Base-by-base conservation (phyloP, 2,329 filamentous ascomycete species). In the Rhexocercosporidium sp. region DNA sequence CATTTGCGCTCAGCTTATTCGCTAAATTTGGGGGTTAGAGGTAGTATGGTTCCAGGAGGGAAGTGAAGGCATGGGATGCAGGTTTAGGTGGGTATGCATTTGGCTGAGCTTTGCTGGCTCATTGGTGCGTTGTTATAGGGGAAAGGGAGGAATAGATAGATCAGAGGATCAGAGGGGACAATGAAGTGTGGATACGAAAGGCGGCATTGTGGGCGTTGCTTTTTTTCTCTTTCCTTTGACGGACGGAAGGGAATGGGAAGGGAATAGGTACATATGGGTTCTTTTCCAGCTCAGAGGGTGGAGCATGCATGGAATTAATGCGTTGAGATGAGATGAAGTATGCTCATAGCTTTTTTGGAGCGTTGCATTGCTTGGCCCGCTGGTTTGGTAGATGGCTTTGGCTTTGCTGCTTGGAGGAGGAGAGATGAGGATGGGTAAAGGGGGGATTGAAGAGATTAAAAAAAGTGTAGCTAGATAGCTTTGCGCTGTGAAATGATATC, bases 171-270 rank as follows among this genome's bases (percentile, higher is more conserved):
- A 34, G 16, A 29, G 9, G 16, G 12, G 29, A 12, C 14, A 37
- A 29, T 4, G n/a, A 31, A 27, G 53, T 31, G 27, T 53, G 49
- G 49, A 53, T 31, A 57, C n/a, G 29, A 39, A 29, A 16, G 34
- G 53, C 53, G 53, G 53, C 53, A 57, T 39, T 57, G 53, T 57
- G 53, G 53, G 53, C 53, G 53, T 57, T 57, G 29, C 31, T 39
- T 56, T n/a, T 22, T 14, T 31, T 27, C n/a, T n/a, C 5, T 29
- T 37, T 29, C 39, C 12, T 44, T 44, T 6, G 3, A 16, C 8
- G 41, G 41, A 44, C 41, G n/a, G 41, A 44, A 27, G 22, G 11
- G 47, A n/a, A 51, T 22, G 2, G 47, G 25, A 25, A 7, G 47
- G 22, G 44, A 22, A 54, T 16, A 3, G 49, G 49, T 54, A 54